A percentile compares a stretch with the other conserved stretches of the same genome.
phyloP scores from a whole-genome alignment of 148 eudicot genomes.

The Pharnaceum exiguum region DNA sequence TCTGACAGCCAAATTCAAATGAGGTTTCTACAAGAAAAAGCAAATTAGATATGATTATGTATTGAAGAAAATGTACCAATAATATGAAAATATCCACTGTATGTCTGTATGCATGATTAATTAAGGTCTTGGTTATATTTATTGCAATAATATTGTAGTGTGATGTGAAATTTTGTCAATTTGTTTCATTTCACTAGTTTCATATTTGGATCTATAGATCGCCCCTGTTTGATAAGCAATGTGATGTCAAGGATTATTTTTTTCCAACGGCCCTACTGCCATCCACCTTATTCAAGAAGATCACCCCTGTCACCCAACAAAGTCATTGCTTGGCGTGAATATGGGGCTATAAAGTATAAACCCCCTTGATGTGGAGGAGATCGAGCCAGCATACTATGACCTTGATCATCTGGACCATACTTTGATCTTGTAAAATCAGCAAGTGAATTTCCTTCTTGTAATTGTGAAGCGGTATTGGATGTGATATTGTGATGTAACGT shows the following conservation, averaged over 20 bases:
- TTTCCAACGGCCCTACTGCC: slow-evolving; percentile 5
- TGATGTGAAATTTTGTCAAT: not conserved
- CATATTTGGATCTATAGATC: not conserved
- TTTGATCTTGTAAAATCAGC: too few species aligned
- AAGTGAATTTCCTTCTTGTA: too few species aligned
- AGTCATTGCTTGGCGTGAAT: slow-evolving; percentile 6
- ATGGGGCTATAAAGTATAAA: not conserved
- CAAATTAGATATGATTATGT: too few species aligned
- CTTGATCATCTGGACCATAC: slow-evolving; percentile 8
- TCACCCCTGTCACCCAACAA: slow-evolving; percentile 5
- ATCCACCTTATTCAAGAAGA: slow-evolving; percentile 24
- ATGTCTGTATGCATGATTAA: too few species aligned
- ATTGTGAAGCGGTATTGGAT: too few species aligned
- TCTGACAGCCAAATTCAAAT: too few species aligned
- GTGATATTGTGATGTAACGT: too few species aligned
- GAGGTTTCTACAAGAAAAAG: too few species aligned
- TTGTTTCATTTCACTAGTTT: not conserved
- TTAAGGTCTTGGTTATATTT: too few species aligned
- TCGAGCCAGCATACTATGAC: slow-evolving; percentile 17
- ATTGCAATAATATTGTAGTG: too few species aligned
- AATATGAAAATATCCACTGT: too few species aligned
- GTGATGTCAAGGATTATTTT: slow-evolving; percentile 4
- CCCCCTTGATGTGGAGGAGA: slow-evolving; percentile 15
- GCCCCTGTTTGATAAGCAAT: not conserved
- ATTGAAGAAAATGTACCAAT: too few species aligned